These are phyloP conservation scores for Globisporangium parvum DNA, from an alignment of 352 stramenopile species.

Conservation along the genomic window DNA sequence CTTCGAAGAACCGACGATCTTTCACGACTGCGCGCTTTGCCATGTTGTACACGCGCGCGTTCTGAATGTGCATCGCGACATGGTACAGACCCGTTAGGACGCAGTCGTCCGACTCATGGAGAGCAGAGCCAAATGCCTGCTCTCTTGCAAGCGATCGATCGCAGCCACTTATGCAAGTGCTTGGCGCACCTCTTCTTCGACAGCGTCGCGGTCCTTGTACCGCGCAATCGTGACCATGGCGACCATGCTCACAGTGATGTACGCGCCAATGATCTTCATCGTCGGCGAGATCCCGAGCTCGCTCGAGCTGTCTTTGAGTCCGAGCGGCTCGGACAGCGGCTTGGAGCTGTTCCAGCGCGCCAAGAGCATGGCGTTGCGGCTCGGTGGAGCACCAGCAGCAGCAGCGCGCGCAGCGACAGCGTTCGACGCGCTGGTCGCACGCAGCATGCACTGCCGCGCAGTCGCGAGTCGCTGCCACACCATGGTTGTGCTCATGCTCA, in stretches of 20 bases:
- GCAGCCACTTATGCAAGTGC: no score
- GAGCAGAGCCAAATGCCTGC: no score
- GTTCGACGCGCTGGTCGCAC: not conserved
- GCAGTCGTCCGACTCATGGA: no score
- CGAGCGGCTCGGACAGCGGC: slow-evolving; percentile 23
- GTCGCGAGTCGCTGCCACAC: not conserved
- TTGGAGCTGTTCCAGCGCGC: slow-evolving; percentile 14
- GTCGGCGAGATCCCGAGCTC: slow-evolving; percentile 29
- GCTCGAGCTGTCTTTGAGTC: slow-evolving; percentile 33
- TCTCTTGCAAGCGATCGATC: no score
- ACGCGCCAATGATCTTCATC: slow-evolving; percentile 49
- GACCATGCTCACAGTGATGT: slow-evolving; percentile 48
- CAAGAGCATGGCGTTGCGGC: not conserved
- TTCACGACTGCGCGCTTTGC: slow-evolving; percentile 71
- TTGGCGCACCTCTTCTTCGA: slow-evolving; percentile 40
- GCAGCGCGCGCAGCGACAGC: no score
- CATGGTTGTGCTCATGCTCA: not conserved
- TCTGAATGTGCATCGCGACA: slow-evolving; percentile 17
- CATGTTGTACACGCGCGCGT: slow-evolving; percentile 65
- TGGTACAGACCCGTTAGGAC: not conserved
- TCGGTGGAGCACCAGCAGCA: not conserved
- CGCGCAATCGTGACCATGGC: slow-evolving; percentile 51
- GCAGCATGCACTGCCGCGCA: not conserved
- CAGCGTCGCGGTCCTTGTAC: slow-evolving; percentile 46
- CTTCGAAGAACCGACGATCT: slow-evolving; percentile 64